Evolutionary conservation across 2,329 filamentous ascomycete species (phyloP).

Genomic region (Phaeosphaeriaceae sp.): DNA sequence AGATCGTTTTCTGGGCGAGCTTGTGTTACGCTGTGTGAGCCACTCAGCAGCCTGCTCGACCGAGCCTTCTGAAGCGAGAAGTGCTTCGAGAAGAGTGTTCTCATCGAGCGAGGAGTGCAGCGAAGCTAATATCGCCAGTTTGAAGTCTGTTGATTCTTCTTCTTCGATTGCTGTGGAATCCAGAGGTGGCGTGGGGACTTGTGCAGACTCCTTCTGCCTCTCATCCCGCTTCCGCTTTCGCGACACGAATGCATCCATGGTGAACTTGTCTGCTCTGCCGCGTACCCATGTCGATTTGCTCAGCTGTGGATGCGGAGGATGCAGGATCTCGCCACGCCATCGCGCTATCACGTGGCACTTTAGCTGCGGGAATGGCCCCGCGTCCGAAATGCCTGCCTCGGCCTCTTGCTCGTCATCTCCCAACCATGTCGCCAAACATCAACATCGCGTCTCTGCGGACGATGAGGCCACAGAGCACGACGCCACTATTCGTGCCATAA

Average conservation of each 20-base stretch:
- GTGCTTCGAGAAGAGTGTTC: constrained; percentile 75
- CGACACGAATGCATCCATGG: constrained; percentile 50
- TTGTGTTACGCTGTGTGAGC: constrained; percentile 51
- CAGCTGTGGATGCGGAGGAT: neutral
- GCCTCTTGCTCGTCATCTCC: constrained; percentile 25
- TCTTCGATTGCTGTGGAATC: constrained; percentile 42
- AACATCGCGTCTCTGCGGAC: constrained; percentile 16
- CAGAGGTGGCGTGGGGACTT: neutral
- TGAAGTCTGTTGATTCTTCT: constrained; percentile 86
- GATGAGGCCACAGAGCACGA: constrained; percentile 20
- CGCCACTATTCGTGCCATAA: constrained; percentile 21
- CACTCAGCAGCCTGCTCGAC: constrained; percentile 69
- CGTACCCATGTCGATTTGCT: constrained; percentile 3
- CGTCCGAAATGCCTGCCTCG: constrained; percentile 26
- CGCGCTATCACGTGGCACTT: constrained; percentile 25
- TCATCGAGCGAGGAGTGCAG: constrained; percentile 71
- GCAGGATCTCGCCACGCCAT: neutral
- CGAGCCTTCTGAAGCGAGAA: constrained; percentile 79
- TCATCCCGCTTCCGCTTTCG: constrained; percentile 43
- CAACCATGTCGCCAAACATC: constrained; percentile 24
- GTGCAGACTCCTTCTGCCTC: constrained; percentile 1
- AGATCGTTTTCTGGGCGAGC: constrained; percentile 43
- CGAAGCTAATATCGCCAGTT: constrained; percentile 83
- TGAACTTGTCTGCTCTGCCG: neutral
- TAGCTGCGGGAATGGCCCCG: constrained; percentile 23